Percentiles rank a stretch among this genome's conserved stretches.
Evolutionary conservation across 202 grass and related monocot genomes (phyloP).

Genomic region (Sporobolus alterniflorus): DNA sequence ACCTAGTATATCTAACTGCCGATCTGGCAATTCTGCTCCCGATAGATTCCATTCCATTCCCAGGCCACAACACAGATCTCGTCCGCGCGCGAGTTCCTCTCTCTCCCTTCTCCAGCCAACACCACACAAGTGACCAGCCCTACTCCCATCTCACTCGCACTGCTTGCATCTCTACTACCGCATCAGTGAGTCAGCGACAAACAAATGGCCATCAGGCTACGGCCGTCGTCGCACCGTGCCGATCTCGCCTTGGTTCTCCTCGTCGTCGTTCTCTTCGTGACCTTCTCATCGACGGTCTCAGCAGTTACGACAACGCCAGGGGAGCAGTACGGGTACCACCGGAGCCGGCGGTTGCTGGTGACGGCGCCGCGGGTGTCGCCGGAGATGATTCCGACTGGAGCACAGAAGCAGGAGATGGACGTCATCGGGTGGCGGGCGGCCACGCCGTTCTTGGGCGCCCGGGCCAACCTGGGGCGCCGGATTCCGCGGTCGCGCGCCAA

Average conservation of each 20-base stretch:
- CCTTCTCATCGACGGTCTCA: neutral
- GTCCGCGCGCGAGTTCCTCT: neutral
- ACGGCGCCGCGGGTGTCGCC: constrained; percentile 8
- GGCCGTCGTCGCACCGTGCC: neutral
- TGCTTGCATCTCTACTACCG: neutral
- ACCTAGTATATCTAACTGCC: constrained; percentile 2
- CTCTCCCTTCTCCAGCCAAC: neutral
- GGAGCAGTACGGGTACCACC: neutral
- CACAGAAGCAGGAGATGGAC: constrained; percentile 1
- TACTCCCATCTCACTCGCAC: neutral
- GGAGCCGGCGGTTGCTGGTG: constrained; percentile 22
- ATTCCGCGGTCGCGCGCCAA: constrained; percentile 37
- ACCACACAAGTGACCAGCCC: neutral
- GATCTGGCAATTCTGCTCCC: neutral
- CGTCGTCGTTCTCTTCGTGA: neutral
- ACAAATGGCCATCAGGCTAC: constrained; percentile 32
- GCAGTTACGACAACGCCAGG: neutral
- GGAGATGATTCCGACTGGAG: neutral
- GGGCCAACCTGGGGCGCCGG: constrained; percentile 29
- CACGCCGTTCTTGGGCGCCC: neutral
- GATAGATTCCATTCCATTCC: neutral
- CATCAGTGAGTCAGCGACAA: neutral
- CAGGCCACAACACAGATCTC: constrained; percentile 9
- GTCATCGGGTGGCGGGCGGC: neutral
- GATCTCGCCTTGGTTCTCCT: neutral